These are phyloP conservation scores for Dictyophora rubrovolvata DNA, from an alignment of 768 basidiomycete genomes.

Conservation along the genomic window DNA sequence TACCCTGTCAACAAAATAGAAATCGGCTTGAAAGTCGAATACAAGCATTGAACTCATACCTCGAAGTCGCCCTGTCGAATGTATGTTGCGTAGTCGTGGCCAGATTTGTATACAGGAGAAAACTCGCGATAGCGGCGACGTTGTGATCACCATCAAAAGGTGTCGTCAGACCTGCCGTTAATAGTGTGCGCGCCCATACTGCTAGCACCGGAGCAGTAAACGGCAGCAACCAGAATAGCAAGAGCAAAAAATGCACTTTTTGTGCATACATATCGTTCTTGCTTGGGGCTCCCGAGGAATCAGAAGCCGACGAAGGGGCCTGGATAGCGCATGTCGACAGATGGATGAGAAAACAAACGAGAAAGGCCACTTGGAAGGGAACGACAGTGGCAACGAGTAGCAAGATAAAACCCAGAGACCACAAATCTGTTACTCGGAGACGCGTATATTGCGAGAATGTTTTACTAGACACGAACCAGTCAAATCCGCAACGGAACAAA, in stretches of 20 bases:
- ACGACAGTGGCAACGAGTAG: slow-evolving; percentile 61
- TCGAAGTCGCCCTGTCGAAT: slow-evolving; percentile 2
- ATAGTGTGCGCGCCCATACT: slow-evolving; percentile 84
- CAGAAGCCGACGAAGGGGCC: not conserved
- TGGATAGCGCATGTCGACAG: slow-evolving; percentile 48
- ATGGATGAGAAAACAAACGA: slow-evolving; percentile 76
- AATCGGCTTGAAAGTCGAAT: not conserved
- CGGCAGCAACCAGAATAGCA: slow-evolving; percentile 78
- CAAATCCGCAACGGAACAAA: not conserved
- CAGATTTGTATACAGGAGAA: slow-evolving; percentile 17
- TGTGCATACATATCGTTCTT: slow-evolving; percentile 31
- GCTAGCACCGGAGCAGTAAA: slow-evolving; percentile 65
- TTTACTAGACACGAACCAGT: slow-evolving; percentile 5
- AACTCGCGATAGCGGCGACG: slow-evolving; percentile 16
- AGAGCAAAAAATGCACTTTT: slow-evolving; percentile 52
- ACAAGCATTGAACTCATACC: not conserved
- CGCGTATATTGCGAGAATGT: slow-evolving; percentile 10
- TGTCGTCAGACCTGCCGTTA: slow-evolving; percentile 65
- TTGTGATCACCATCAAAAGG: slow-evolving; percentile 76
- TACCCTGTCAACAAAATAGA: not conserved
- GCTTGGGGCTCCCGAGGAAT: not conserved
- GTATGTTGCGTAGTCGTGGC: slow-evolving; percentile 5
- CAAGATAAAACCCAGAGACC: slow-evolving; percentile 46
- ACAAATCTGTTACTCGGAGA: slow-evolving; percentile 19
- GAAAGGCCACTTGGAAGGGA: slow-evolving; percentile 90